Percentiles rank a stretch among this genome's conserved stretches.
Conservation (phyloP, 1,284 basidiomycete species). For the Prillingera fragicola region DNA sequence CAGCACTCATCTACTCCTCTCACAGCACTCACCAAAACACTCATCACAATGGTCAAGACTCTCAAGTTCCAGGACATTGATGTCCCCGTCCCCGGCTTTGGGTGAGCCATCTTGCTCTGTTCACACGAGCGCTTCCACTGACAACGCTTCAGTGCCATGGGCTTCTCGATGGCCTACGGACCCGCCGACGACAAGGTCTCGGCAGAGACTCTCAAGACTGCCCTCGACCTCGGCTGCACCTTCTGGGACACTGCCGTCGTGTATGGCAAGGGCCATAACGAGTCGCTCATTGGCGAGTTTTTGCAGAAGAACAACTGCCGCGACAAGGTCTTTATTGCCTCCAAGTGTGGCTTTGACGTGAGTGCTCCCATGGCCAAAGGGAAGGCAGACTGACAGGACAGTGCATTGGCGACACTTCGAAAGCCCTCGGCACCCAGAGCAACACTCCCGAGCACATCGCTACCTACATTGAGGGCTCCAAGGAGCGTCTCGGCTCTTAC, state of each 20-base stretch:
- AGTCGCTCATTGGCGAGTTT: slow-evolving; percentile 42
- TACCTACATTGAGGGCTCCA: slow-evolving; percentile 38
- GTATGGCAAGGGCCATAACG: slow-evolving; percentile 44
- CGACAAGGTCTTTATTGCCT: slow-evolving; percentile 47
- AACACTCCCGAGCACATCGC: slow-evolving; percentile 38
- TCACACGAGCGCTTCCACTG: slow-evolving; percentile 1
- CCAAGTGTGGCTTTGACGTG: slow-evolving; percentile 43
- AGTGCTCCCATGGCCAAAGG: slow-evolving; percentile 24
- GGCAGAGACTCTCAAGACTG: slow-evolving; percentile 25
- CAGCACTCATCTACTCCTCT: neutral
- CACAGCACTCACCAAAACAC: neutral
- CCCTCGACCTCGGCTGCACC: slow-evolving; percentile 38
- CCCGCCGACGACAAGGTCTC: slow-evolving; percentile 24
- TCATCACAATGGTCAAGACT: slow-evolving; percentile 11
- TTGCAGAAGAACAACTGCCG: slow-evolving; percentile 34
- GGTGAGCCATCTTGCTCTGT: slow-evolving; percentile 19
- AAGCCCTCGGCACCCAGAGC: slow-evolving; percentile 11
- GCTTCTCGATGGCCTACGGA: slow-evolving; percentile 23
- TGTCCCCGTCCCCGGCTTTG: slow-evolving; percentile 33
- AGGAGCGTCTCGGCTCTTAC: slow-evolving; percentile 37
- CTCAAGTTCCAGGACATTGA: slow-evolving; percentile 27
- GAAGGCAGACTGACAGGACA: no score
- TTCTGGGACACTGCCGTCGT: slow-evolving; percentile 43
- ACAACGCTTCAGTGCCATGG: slow-evolving; percentile 26
- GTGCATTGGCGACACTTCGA: slow-evolving; percentile 3